Evolutionary conservation across 2,329 filamentous ascomycete genomes (phyloP), one percentile per base, ranked within the genome.

Genomic region (Emydomyces testavorans): DNA sequence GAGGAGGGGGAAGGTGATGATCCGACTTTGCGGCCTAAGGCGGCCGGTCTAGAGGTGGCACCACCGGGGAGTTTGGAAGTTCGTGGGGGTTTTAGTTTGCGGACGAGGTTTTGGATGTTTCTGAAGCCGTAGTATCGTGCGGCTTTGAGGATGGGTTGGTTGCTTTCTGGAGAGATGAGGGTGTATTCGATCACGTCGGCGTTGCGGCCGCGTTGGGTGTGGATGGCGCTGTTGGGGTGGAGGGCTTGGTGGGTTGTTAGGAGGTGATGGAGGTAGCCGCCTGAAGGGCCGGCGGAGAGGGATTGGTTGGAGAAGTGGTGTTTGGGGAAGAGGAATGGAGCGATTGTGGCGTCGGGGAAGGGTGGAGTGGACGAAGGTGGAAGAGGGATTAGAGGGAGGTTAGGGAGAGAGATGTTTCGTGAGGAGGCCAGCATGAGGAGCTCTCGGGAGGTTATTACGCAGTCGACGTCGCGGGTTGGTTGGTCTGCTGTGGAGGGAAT

Each of bases 51-150:
- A 1, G 80, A n/a, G n/a, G n/a, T n/a, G n/a, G n/a, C n/a, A n/a
- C n/a, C 85, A 1, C 87, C 88, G 1, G 88, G 86, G 71, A 94
- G 82, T 49, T 85, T 79, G 36, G 85, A 90, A 4, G 77, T 73
- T 49, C 78, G 80, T 0, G 83, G 78, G 0, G 92, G 92, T 63
- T 93, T 94, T 40, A 98, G 69, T 52, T 83, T 81, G n/a, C 92
- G 80, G 13, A 98, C 92, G 4, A 98, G 77, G 60, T 98, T 98
- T 65, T 96, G 92, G 53, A 98, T 98, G 61, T 98, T 98, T 45
- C 92, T 78, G 72, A 98, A 98, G 4, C 92, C 92, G 63, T 98
- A 98, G 66, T 90, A 98, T 44, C 92, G 80, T 3, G 90, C 90
- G 16, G 86, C 83, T 61, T 79, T 85, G 68, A 93, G 80, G 2